A percentile compares a stretch with the other conserved stretches of the same genome.
phyloP scores from a whole-genome alignment of 192 early-diverging fungal species.

The Rhizophagus clarus region DNA sequence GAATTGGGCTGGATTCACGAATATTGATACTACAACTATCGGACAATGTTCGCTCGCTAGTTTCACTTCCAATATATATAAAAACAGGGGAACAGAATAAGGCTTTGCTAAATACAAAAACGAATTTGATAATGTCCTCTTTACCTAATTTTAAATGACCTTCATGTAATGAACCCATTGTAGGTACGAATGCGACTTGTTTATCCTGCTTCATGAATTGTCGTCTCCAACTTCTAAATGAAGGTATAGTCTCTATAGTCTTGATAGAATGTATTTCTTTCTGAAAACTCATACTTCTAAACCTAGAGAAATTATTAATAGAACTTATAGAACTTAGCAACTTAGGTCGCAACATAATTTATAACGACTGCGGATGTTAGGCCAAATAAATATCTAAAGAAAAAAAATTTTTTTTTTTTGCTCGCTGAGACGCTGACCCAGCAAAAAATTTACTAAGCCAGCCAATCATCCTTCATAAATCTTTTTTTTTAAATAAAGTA shows the following conservation, averaged over 20 bases:
- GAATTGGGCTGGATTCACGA: conserved; percentile 99
- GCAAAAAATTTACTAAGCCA: too few species aligned
- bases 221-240: not conserved
- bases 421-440: too few species aligned
- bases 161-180: conserved; percentile 96
- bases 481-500: too few species aligned
- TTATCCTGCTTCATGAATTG: not conserved
- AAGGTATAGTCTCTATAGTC: not conserved
- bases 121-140: not conserved
- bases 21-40: conserved; percentile 81
- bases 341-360: too few species aligned
- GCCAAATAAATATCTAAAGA: too few species aligned
- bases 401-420: too few species aligned
- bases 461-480: too few species aligned
- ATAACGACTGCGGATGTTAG: too few species aligned
- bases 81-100: not conserved
- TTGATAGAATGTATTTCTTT: not conserved
- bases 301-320: not conserved
- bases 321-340: too few species aligned
- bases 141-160: conserved; percentile 84
- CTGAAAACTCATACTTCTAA: not conserved
- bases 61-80: conserved; percentile 38
- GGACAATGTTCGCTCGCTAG: conserved; percentile 64
- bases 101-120: not conserved
- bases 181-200: conserved; percentile 88